A percentile compares a stretch with the other conserved stretches of the same genome.
Evolutionary conservation across 257 asterid genomes (phyloP).

Genomic region (Apocynum venetum): DNA sequence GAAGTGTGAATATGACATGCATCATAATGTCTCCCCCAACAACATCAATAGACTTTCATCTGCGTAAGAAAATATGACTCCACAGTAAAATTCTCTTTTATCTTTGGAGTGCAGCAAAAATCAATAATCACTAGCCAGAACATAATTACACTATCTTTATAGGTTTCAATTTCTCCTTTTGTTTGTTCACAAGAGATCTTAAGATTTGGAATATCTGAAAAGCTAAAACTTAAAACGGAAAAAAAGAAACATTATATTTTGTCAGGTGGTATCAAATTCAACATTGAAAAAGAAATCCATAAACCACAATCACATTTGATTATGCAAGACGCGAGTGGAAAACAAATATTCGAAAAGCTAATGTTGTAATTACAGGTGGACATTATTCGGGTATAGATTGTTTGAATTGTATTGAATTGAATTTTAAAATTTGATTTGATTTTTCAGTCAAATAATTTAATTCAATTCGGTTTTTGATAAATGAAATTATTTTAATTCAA

Average conservation of each 20-base stretch:
- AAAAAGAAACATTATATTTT: background rate
- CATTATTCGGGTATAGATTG: too few species aligned
- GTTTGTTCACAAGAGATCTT: background rate
- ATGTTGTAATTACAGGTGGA: too few species aligned
- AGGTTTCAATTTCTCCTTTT: slow-evolving; percentile 11
- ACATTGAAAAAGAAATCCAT: background rate
- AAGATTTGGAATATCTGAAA: background rate
- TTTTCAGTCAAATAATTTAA: too few species aligned
- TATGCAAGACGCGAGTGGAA: background rate
- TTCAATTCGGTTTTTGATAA: too few species aligned
- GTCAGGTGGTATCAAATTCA: background rate
- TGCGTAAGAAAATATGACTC: slow-evolving; percentile 13
- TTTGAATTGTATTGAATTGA: too few species aligned
- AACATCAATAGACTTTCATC: slow-evolving; percentile 16
- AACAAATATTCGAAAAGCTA: too few species aligned
- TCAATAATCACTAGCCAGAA: slow-evolving; percentile 16
- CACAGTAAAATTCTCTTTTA: background rate
- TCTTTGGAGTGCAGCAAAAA: slow-evolving; percentile 13
- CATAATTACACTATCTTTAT: slow-evolving; percentile 1
- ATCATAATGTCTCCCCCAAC: slow-evolving; percentile 25
- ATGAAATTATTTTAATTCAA: too few species aligned
- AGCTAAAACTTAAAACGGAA: background rate
- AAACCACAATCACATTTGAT: background rate
- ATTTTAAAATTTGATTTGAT: too few species aligned
- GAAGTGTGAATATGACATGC: slow-evolving; percentile 23